Percentiles rank a stretch among this genome's conserved stretches.
These are phyloP conservation scores for Bullera alba DNA, from an alignment of 768 basidiomycete species.

Conservation along the genomic window DNA sequence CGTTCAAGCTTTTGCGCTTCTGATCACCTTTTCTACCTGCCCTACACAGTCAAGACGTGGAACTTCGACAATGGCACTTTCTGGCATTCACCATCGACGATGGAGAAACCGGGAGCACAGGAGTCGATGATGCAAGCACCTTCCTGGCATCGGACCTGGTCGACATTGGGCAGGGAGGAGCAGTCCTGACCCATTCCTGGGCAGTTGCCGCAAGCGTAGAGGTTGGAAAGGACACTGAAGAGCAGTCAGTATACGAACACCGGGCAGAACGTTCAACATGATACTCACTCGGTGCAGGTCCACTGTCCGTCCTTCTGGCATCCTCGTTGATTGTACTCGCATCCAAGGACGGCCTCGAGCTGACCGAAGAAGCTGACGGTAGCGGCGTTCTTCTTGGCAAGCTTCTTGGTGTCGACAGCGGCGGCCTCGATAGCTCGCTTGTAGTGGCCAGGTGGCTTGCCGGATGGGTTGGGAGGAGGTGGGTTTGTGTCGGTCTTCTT, in stretches of 20 bases:
- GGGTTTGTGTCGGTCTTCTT: background rate
- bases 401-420: too few species aligned
- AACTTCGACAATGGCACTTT: too few species aligned
- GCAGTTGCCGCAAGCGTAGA: constrained; percentile 5
- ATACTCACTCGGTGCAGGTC: constrained; percentile 6
- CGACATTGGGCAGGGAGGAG: constrained; percentile 3
- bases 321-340: constrained; percentile 1
- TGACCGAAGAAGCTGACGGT: too few species aligned
- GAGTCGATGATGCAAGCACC: constrained; percentile 4
- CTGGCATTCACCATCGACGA: background rate
- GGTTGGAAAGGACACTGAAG: constrained; percentile 3
- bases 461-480: background rate
- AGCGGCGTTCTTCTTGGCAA: too few species aligned
- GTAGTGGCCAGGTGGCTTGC: background rate
- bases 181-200: constrained; percentile 6
- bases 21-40: too few species aligned
- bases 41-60: too few species aligned
- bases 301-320: constrained; percentile 1
- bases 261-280: background rate
- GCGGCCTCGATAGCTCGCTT: background rate
- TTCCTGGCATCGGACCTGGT: constrained; percentile 3
- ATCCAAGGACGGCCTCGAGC: constrained; percentile 1
- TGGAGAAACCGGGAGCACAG: background rate
- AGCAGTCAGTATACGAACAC: background rate
- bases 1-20: too few species aligned